These are phyloP conservation scores for Diaporthe sp. DNA, from an alignment of 2,329 filamentous ascomycete genomes.

Conservation along the genomic window DNA sequence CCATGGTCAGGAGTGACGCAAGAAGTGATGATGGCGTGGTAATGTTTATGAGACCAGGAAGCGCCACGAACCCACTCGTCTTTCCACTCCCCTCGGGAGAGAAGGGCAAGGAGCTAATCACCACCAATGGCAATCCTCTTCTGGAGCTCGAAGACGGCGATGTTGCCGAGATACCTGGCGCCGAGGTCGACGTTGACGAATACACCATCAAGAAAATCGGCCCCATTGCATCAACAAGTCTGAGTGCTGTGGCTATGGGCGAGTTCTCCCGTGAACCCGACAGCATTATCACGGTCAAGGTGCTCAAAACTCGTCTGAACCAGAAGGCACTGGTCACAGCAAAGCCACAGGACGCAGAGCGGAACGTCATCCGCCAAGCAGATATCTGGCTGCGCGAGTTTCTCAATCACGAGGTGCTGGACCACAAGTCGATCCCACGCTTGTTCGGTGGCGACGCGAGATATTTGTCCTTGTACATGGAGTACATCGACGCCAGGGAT, in stretches of 20 bases:
- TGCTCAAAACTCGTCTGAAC: slow-evolving; percentile 66
- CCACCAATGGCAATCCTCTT: slow-evolving; percentile 62
- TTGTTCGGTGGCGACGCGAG: slow-evolving; percentile 71
- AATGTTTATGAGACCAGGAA: slow-evolving; percentile 63
- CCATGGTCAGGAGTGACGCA: slow-evolving; percentile 49
- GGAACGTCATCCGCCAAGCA: slow-evolving; percentile 69
- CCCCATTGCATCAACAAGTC: slow-evolving; percentile 66
- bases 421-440: slow-evolving; percentile 69
- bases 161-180: slow-evolving; percentile 62
- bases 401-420: slow-evolving; percentile 65
- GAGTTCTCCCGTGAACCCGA: slow-evolving; percentile 65
- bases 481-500: slow-evolving; percentile 69
- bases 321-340: slow-evolving; percentile 46
- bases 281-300: slow-evolving; percentile 70
- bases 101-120: slow-evolving; percentile 61
- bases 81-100: slow-evolving; percentile 63
- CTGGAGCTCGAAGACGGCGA: slow-evolving; percentile 64
- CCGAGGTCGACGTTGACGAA: slow-evolving; percentile 59
- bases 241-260: slow-evolving; percentile 69
- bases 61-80: slow-evolving; percentile 60
- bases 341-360: slow-evolving; percentile 63
- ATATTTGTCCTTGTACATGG: slow-evolving; percentile 72
- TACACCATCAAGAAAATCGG: slow-evolving; percentile 69
- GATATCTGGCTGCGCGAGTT: slow-evolving; percentile 72
- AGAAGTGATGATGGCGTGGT: slow-evolving; percentile 64